Conservation (phyloP, 495 filamentous ascomycete species). For the Pyrenula massariospora region DNA sequence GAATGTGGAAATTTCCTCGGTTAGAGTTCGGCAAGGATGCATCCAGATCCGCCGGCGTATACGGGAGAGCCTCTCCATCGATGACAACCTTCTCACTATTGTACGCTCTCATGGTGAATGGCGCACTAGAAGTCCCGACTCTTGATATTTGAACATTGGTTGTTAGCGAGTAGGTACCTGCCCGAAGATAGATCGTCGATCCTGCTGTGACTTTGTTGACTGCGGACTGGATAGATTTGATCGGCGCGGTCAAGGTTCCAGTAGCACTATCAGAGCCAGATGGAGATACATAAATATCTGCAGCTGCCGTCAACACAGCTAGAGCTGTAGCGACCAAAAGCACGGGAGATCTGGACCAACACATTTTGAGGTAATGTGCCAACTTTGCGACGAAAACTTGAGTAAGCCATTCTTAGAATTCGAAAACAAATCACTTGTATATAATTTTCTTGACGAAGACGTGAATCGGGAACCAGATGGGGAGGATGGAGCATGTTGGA, state of each 20-base stretch:
- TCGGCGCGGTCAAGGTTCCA: constrained; percentile 12
- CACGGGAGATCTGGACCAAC: neutral
- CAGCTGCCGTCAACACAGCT: neutral
- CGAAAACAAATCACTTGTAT: neutral
- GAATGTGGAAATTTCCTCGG: constrained; percentile 14
- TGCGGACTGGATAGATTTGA: constrained; percentile 16
- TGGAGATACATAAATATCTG: constrained; percentile 13
- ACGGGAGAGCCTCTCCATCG: constrained; percentile 15
- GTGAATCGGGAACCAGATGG: neutral
- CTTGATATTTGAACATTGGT: constrained; percentile 15
- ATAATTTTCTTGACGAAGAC: neutral
- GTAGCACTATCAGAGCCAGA: constrained; percentile 11
- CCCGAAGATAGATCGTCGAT: constrained; percentile 16
- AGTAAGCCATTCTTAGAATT: neutral
- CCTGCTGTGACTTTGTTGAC: constrained; percentile 12
- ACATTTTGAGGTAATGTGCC: neutral
- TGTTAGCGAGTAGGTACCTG: constrained; percentile 13
- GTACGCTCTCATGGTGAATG: constrained; percentile 14
- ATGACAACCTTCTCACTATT: constrained; percentile 12
- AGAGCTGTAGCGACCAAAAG: neutral
- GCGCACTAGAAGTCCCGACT: constrained; percentile 9
- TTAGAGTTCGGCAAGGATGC: constrained; percentile 8
- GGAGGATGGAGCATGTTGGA: neutral
- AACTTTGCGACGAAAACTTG: neutral
- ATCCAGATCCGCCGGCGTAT: constrained; percentile 13